Evolutionary conservation across 257 asterid species (phyloP), one percentile per base, ranked within the genome.

Genomic region (Scutellaria barbata): DNA sequence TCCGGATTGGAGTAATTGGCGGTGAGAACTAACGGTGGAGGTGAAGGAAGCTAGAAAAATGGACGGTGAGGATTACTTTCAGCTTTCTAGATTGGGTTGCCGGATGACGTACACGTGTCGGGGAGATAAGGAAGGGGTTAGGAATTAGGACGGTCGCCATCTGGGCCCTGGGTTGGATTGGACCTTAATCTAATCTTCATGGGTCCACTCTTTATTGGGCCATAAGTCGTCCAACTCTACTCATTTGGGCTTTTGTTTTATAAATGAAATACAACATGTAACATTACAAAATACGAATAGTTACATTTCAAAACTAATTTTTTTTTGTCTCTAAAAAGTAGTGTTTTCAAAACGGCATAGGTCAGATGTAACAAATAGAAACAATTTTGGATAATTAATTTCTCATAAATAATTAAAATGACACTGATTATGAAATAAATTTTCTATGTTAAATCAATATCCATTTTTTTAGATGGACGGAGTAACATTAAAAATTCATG

Each of bases 81-180:
- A 20, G 69, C 57, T 37, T 25, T 11, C 11, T 22, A 18, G 53
- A 53, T 43, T 59, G 8, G 42, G 3, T 45, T 48, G 68, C 72
- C 73, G 47, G 47, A 39, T 41, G 14, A 0, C 41, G 63, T 9
- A 79, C 72, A 75, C 76, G 56, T 75, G 76, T 79, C 75, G 11
- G 61, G 39, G 0, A 37, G 35, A 66, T n/a, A 45, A 14, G 56
- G 50, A 11, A 56, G 10, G 7, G 6, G 25, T 14, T 22, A 40
- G 37, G 10, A 0, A 14, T n/a, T 16, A 4, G 12, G 80, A 13
- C 58, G 65, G 72, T 69, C 54, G 33, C 58, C 39, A 61, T 54
- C 33, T 13, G 16, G 58, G 30, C 8, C 11, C 9, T 14, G 17
- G 10, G 52, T 55, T 43, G 46, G 63, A n/a, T 22, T 56, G 46